Base-by-base conservation (phyloP, 2,329 filamentous ascomycete species). In the Elsinoe fawcettii region DNA sequence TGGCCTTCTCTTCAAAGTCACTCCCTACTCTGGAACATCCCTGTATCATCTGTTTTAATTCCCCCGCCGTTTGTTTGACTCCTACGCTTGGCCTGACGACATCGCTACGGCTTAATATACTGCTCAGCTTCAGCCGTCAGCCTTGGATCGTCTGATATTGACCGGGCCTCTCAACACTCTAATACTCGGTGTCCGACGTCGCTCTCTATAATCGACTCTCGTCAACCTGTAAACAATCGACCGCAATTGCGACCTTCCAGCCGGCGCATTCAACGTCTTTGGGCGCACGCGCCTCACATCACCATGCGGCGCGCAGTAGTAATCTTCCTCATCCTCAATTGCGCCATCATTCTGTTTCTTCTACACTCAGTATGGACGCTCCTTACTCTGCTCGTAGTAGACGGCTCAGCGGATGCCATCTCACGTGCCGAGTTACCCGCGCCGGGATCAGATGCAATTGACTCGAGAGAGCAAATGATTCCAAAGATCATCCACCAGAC, bases 401-500 rank as follows among this genome's bases (percentile, higher is more conserved):
- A 86, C 72, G 85, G 83, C 61, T 75, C 80, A 16, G 77, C 78
- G 60, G 84, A 88, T 72, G 82, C 82, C 56, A 88, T 89, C 58
- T 79, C 79, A 61, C 78, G 78, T 62, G 77, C 80, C 54, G 85
- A 88, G 63, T 77, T 88, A 43, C 84, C 84, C 12, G 79, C 82
- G 7, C 81, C 82, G 14, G 83, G 84, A 65, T 82, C 82, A 3
- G 80, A 78, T 25, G 65, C 80, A 62, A 80, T 81, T 62, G 78
- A 79, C 60, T 74, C 76, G 49, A 74, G 75, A 47, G 77, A 79
- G 8, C 81, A 83, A 63, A 69, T 87, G 62, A 87, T 89, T 51
- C 86, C 86, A 49, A 87, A 86, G 71, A 88, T 89, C 66, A 87
- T 89, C 58, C 86, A 89, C 73, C 86, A 89, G 69, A 88, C 86